Base-by-base conservation (phyloP, 164 flowering plant genomes). In the Pachysandra terminalis region DNA sequence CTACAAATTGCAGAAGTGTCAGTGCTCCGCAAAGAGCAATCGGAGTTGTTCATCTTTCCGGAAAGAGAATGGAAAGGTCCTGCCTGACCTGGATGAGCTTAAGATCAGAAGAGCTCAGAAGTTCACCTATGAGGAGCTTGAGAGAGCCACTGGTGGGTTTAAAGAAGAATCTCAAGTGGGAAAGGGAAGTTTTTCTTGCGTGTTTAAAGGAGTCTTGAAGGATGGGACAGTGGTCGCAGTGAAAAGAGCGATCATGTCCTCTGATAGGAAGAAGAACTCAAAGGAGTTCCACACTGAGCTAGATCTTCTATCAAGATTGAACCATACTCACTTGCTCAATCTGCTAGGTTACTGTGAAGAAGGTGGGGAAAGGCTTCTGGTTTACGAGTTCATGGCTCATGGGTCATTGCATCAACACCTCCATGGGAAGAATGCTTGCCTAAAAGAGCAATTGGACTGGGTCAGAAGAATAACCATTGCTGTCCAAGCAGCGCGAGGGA, bases 381-480 rank as follows among this genome's bases (percentile, higher is more conserved):
- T 95, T n/a, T 95, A 95, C 24, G 98, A 95, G 82, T 95, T 81
- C 80, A 95, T 95, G 98, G 97, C 97, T 27, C 86, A 95, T 79
- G 98, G 98, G 0, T 92, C 98, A 9, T 65, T 92, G 68, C 94
- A 95, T 64, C 88, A 95, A 63, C 98, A 89, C 74, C 89, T 95
- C 59, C 98, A 92, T 61, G 86, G 90, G n/a, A 85, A 84, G 81
- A 81, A 82, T 79, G 80, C 74, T 17, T 79, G 83, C 51, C 57
- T 77, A 48, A 91, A 84, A 71, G 90, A 86, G 78, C 87, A 84
- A 59, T 60, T 92, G 67, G 93, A 95, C 76, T 92, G 99, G 99
- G 80, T 92, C 14, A 67, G 86, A 59, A 74, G 99, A 64, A 97
- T 92, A 19, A 92, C 96, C 0, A 90, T 95, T 59, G 90, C 99